Conservation (phyloP, 805 yeast genomes). For the Wickerhamiella sorbophila region DNA sequence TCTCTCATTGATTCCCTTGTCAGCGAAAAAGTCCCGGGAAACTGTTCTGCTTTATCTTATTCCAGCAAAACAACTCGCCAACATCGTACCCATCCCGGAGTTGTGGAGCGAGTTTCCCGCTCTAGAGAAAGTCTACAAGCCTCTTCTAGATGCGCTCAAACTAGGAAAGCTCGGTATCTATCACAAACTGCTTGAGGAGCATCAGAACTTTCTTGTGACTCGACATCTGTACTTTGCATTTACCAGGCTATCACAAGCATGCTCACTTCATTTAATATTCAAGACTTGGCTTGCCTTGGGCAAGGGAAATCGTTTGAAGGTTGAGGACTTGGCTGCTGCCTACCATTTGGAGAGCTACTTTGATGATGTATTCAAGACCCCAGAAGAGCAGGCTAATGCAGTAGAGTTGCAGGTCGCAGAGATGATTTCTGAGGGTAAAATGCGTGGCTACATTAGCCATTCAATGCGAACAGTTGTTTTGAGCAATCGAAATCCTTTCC, state of each 20-base stretch:
- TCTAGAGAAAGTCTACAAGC: conserved; percentile 8
- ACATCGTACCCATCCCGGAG: conserved; percentile 7
- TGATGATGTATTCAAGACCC: not conserved
- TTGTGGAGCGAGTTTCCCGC: conserved; percentile 11
- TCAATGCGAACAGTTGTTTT: conserved; percentile 12
- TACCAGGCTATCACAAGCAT: conserved; percentile 6
- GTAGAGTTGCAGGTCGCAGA: conserved; percentile 15
- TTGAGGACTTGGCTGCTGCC: conserved; percentile 3
- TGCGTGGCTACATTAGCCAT: conserved; percentile 17
- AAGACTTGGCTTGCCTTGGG: conserved; percentile 10
- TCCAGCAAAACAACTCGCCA: conserved; percentile 10
- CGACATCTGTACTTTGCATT: conserved; percentile 13
- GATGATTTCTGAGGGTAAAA: conserved; percentile 12
- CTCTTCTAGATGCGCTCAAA: conserved; percentile 7
- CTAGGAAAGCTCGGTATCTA: conserved; percentile 9
- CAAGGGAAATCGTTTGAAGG: conserved; percentile 9
- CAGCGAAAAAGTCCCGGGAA: conserved; percentile 5
- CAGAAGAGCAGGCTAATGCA: conserved; percentile 2
- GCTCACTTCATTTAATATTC: conserved; percentile 11
- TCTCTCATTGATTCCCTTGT: conserved; percentile 1
- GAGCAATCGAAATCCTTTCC: conserved; percentile 16
- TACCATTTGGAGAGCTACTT: conserved; percentile 1
- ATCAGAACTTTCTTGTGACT: conserved; percentile 6
- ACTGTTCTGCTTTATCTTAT: conserved; percentile 11
- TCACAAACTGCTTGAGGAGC: not conserved